Base-by-base conservation (phyloP, 2,329 filamentous ascomycete species). In the Colletotrichum gigasporum region DNA sequence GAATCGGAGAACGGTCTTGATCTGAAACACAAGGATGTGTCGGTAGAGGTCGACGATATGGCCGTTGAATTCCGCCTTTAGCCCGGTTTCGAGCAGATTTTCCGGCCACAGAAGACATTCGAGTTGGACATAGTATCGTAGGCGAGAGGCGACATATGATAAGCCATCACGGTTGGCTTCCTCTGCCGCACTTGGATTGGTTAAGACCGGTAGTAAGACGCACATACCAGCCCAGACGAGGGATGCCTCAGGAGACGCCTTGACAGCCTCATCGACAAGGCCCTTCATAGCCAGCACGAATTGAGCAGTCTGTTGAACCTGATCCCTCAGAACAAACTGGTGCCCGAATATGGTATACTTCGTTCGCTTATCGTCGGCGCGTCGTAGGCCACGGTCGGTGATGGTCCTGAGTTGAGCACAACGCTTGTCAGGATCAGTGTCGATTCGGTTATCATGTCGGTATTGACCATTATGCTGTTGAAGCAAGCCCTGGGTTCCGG, bases 201-300 rank as follows among this genome's bases (percentile, higher is more conserved):
- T 76, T 28, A 80, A 70, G 5, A 79, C 68, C 0, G 76, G 76
- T 2, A 79, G 71, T 37, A 78, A 44, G 12, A 78, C 51, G 65
- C 71, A 77, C 66, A 80, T 73, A 66, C 79, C 80, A 4, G 72
- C 72, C 74, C 72, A 75, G 4, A 59, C 71, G 7, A 76, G 57
- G 5, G 74, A 75, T 22, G 73, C 76, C 42, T 74, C 67, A 1
- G 75, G 74, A 2, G 71, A 73, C 11, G 41, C 71, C 58, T 73
- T 73, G 45, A 74, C 70, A 18, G 71, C 75, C 11, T 72, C 63
- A 9, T 57, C 50, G 20, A 77, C 66, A 30, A 63, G 69, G 34
- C 47, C 48, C 48, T 76, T 73, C 11, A 67, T 64, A 61, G 68
- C 61, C 42, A 69, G 28, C 3, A 72, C 57, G 4, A 72, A 34